phyloP scores from a whole-genome alignment of 805 yeast species.

The Allodekkera sacchari region DNA sequence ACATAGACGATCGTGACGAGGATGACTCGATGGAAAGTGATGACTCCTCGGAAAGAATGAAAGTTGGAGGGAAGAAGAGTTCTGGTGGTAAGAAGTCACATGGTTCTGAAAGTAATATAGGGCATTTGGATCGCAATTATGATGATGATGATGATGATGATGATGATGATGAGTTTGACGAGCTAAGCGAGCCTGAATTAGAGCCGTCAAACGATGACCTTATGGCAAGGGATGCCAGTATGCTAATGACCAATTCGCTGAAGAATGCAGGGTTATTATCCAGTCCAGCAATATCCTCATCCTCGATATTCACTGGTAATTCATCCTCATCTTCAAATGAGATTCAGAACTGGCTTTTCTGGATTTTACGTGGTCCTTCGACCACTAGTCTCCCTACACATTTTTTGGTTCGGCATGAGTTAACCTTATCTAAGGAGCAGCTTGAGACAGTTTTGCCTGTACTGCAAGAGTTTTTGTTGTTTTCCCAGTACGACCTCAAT shows the following conservation, averaged over 20 bases:
- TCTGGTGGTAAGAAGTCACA: not conserved
- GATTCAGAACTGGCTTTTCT: conserved; percentile 56
- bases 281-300: conserved; percentile 2
- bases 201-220: conserved; percentile 1
- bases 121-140: not conserved
- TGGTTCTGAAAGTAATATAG: not conserved
- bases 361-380: conserved; percentile 57
- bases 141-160: conserved; percentile 13
- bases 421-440: conserved; percentile 16
- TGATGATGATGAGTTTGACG: conserved; percentile 12
- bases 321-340: conserved; percentile 13
- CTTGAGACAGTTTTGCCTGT: conserved; percentile 22
- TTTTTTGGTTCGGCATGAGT: conserved; percentile 32
- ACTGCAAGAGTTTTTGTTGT: conserved; percentile 21
- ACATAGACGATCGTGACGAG: not conserved
- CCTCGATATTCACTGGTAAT: conserved; percentile 4
- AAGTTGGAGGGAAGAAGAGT: not conserved
- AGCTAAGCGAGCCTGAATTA: conserved; percentile 8
- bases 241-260: no score
- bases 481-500: conserved; percentile 13
- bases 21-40: not conserved
- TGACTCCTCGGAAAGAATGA: no score
- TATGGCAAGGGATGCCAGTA: not conserved
- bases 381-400: conserved; percentile 51
- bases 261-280: conserved; percentile 1